Base-by-base conservation (phyloP, 2,329 filamentous ascomycete genomes). In the Xylaria hypoxylon region DNA sequence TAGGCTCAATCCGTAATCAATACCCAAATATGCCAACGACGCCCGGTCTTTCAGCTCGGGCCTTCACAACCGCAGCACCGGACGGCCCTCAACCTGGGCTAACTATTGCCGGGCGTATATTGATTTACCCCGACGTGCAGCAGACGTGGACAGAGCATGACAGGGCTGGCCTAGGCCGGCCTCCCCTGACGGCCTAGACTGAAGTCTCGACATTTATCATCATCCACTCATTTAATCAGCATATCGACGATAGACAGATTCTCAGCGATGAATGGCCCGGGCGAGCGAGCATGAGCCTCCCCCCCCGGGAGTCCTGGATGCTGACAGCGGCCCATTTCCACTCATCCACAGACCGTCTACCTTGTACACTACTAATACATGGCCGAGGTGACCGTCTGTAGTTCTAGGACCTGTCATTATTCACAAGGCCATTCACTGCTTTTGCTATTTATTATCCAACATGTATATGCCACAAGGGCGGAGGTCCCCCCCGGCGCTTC, bases 21-120 rank as follows among this genome's bases (percentile, higher is more conserved):
- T 22, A 24, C 22, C 15, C 17, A 33, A 13, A 15, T 17, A 48
- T 42, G 24, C 47, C 47, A 24, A 28, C 47, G 15, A 55, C 13
- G 48, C 59, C 40, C 28, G 15, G 28, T 47, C 59, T 28, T 47
- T 66, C 59, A 63, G 64, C 64, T 63, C 48, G 48, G 64, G 17
- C 42, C 59, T 59, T 42, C n/a, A 35, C 64, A 63, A 53, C 59
- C 62, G 59, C 56, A 64, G 52, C 22, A 8, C 17, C 40, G 11
- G 44, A 47, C 22, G 19, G 6, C 44, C 44, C 40, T 38, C 35
- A 38, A 55, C 28, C 33, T 35, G 24, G 44, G 11, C 33, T 26
- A 15, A 38, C 19, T 55, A 3, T 26, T 13, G 13, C 33, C 33
- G 35, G 51, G 10, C 13, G 44, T 56, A 7, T 33, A 53, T 53